phyloP scores from a whole-genome alignment of 768 basidiomycete genomes.

The Mycena filopes region DNA sequence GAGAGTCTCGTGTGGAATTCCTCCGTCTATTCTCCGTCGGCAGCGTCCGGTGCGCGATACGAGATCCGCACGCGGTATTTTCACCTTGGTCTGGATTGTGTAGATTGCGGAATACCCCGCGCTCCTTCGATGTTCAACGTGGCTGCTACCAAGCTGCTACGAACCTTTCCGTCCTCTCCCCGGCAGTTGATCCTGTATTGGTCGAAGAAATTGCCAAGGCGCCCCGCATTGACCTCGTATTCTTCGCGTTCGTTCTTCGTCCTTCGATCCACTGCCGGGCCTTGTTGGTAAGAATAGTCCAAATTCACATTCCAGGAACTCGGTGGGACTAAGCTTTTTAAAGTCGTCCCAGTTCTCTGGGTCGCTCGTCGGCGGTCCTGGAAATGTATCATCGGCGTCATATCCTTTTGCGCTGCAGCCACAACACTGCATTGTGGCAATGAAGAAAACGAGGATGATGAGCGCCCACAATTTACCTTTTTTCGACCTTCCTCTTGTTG shows the following conservation, averaged over 20 bases:
- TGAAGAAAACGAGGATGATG: not conserved
- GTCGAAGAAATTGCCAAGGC: not conserved
- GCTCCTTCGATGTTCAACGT: not conserved
- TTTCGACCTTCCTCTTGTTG: not conserved
- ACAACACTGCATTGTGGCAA: not conserved
- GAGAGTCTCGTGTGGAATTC: not conserved
- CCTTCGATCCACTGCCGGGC: constrained; percentile 19
- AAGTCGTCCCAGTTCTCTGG: constrained; percentile 26
- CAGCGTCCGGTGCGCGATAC: not conserved
- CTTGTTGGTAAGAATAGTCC: constrained; percentile 18
- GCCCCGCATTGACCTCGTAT: not conserved
- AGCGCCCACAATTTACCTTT: not conserved
- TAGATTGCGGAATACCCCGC: constrained; percentile 4
- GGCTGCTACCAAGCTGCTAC: not conserved
- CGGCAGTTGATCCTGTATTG: too few species aligned
- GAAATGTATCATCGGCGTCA: not conserved
- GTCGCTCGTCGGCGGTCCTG: not conserved
- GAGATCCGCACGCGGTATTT: not conserved
- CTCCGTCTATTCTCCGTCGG: constrained; percentile 15
- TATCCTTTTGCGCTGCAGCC: not conserved
- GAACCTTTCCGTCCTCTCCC: not conserved
- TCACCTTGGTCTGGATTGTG: constrained; percentile 1
- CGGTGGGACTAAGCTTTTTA: constrained; percentile 33
- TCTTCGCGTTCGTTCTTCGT: not conserved
- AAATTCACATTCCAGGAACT: constrained; percentile 27